Evolutionary conservation across 352 stramenopile genomes (phyloP).

Genomic region (Pythium aristosporum): DNA sequence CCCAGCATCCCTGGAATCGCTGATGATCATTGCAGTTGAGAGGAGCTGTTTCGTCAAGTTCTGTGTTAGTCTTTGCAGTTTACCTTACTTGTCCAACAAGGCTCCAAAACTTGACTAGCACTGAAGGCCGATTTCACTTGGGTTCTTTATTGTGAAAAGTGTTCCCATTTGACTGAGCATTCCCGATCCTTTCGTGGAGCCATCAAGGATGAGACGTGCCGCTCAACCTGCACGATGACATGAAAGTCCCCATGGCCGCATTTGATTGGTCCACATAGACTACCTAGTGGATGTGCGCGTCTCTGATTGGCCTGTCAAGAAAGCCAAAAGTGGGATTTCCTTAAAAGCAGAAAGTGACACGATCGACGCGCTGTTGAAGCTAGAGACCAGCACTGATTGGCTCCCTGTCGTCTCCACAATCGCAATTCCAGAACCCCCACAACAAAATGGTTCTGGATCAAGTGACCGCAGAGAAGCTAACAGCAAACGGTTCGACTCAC

Average conservation of each 20-base stretch:
- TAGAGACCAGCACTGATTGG: conserved; percentile 20
- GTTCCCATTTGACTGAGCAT: too few species aligned
- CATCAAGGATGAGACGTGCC: conserved; percentile 14
- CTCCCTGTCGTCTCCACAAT: conserved; percentile 4
- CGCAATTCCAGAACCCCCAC: conserved; percentile 10
- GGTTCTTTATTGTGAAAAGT: background rate
- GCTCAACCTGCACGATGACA: conserved; percentile 11
- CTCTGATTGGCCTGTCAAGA: conserved; percentile 12
- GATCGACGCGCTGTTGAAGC: conserved; percentile 22
- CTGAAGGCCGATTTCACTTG: background rate
- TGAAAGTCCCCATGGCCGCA: conserved; percentile 20
- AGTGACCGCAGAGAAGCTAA: too few species aligned
- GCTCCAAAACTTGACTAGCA: background rate
- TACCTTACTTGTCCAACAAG: background rate
- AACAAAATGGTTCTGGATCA: background rate
- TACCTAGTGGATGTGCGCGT: background rate
- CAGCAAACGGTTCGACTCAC: too few species aligned
- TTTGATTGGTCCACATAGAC: conserved; percentile 17
- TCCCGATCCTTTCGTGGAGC: conserved; percentile 15
- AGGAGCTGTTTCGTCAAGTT: background rate
- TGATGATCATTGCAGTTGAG: background rate
- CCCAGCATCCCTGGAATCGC: too few species aligned
- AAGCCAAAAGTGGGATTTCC: conserved; percentile 2
- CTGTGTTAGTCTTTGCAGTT: background rate
- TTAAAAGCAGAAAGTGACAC: conserved; percentile 22